phyloP scores from a whole-genome alignment of 768 basidiomycete genomes.

The Rhizopogon rudus region DNA sequence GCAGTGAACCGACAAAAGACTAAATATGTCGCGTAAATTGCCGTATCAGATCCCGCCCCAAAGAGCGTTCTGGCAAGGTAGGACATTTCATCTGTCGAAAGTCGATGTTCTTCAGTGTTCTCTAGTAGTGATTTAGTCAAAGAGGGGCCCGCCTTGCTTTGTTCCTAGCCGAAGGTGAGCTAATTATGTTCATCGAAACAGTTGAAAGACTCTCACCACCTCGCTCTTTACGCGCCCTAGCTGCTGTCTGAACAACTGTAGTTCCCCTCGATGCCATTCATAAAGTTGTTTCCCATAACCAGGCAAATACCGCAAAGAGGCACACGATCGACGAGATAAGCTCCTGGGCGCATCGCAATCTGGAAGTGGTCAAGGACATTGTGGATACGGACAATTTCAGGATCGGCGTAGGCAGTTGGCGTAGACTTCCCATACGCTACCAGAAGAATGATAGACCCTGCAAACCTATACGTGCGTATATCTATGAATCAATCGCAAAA shows the following conservation, averaged over 20 bases:
- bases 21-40: neutral
- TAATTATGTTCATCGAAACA: neutral
- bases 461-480: slow-evolving; percentile 1
- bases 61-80: slow-evolving; percentile 57
- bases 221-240: slow-evolving; percentile 35
- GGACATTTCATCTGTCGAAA: slow-evolving; percentile 45
- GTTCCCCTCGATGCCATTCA: slow-evolving; percentile 47
- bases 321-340: slow-evolving; percentile 48
- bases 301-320: slow-evolving; percentile 41
- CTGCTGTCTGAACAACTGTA: slow-evolving; percentile 44
- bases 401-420: slow-evolving; percentile 5
- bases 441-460: slow-evolving; percentile 7
- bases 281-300: slow-evolving; percentile 51
- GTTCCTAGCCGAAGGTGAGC: neutral
- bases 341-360: slow-evolving; percentile 33
- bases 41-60: slow-evolving; percentile 54
- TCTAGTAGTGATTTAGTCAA: slow-evolving; percentile 51
- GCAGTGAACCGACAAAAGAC: no score
- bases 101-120: slow-evolving; percentile 39
- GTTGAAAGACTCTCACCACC: slow-evolving; percentile 25
- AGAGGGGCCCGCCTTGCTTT: slow-evolving; percentile 9
- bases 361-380: slow-evolving; percentile 17
- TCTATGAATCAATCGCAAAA: slow-evolving; percentile 22
- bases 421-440: slow-evolving; percentile 11
- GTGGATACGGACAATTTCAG: slow-evolving; percentile 13